A percentile compares a stretch with the other conserved stretches of the same genome.
These are phyloP conservation scores for Stagonosporopsis cucurbitacearum DNA, from an alignment of 2,329 filamentous ascomycete species.

Conservation along the genomic window DNA sequence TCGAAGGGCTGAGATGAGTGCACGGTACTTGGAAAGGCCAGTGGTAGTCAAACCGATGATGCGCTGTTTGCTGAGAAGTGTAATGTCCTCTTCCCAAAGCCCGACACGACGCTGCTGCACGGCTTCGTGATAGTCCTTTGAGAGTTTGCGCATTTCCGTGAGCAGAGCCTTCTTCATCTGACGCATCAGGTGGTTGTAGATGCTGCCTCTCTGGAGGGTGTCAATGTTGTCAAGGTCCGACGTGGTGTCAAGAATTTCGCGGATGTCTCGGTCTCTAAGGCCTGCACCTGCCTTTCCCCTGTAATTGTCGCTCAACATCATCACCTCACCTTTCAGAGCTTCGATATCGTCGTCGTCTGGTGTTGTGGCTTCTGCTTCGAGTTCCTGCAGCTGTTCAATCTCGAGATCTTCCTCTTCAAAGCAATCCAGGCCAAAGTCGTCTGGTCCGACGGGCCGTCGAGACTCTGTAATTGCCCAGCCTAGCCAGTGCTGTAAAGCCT, in stretches of 20 bases:
- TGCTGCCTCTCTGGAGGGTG: conserved; percentile 61
- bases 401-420: conserved; percentile 68
- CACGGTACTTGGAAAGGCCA: conserved; percentile 79
- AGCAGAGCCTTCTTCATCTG: conserved; percentile 59
- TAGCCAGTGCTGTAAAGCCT: conserved; percentile 63
- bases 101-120: conserved; percentile 63
- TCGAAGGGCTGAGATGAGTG: conserved; percentile 68
- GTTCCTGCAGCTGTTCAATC: conserved; percentile 65
- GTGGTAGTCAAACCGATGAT: conserved; percentile 77
- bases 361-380: conserved; percentile 63
- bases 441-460: conserved; percentile 52
- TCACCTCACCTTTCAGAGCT: conserved; percentile 43
- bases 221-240: conserved; percentile 69
- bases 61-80: conserved; percentile 52
- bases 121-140: conserved; percentile 58
- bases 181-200: conserved; percentile 71
- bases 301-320: conserved; percentile 50
- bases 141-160: conserved; percentile 57
- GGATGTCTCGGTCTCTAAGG: conserved; percentile 40
- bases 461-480: conserved; percentile 58
- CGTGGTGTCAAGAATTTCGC: conserved; percentile 47
- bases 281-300: conserved; percentile 34
- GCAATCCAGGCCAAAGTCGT: conserved; percentile 57
- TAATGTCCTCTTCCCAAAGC: conserved; percentile 64
- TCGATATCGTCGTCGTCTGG: conserved; percentile 61